phyloP scores from a whole-genome alignment of 495 filamentous ascomycete genomes.

The Cercophora newfieldiana region DNA sequence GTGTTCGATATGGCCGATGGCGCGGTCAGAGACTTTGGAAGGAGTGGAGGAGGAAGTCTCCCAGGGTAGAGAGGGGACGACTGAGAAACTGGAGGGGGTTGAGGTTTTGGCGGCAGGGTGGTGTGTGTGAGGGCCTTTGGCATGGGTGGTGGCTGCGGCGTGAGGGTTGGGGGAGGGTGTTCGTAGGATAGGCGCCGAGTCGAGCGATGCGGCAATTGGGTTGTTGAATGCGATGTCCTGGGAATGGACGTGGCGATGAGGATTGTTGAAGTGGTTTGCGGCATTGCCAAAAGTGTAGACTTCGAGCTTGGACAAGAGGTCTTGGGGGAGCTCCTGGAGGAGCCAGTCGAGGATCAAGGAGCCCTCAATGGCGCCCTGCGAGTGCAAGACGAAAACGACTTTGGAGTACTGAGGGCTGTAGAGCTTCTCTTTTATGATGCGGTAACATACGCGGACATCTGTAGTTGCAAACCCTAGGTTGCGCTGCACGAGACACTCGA shows the following conservation, averaged over 20 bases:
- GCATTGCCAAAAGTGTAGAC: constrained; percentile 85
- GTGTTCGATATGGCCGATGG: constrained; percentile 78
- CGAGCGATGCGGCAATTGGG: constrained; percentile 28
- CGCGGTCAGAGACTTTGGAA: constrained; percentile 38
- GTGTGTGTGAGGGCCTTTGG: not conserved
- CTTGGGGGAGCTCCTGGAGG: constrained; percentile 69
- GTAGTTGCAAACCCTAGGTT: constrained; percentile 70
- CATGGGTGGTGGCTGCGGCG: not conserved
- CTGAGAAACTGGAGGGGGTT: not conserved
- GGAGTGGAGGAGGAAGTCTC: constrained; percentile 22
- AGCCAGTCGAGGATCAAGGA: constrained; percentile 77
- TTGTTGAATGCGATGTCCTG: constrained; percentile 25
- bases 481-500: constrained; percentile 77
- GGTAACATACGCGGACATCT: constrained; percentile 61
- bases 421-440: constrained; percentile 59
- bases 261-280: constrained; percentile 88
- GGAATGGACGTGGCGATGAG: constrained; percentile 45
- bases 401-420: constrained; percentile 62
- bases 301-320: constrained; percentile 68
- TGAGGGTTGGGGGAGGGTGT: not conserved
- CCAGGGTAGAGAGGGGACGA: constrained; percentile 13
- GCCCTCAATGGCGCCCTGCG: constrained; percentile 79
- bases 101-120: not conserved
- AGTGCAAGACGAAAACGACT: constrained; percentile 76
- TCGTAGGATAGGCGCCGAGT: constrained; percentile 18